These are phyloP conservation scores for Pythium guiyangense DNA, from an alignment of 352 stramenopile species.

Conservation along the genomic window DNA sequence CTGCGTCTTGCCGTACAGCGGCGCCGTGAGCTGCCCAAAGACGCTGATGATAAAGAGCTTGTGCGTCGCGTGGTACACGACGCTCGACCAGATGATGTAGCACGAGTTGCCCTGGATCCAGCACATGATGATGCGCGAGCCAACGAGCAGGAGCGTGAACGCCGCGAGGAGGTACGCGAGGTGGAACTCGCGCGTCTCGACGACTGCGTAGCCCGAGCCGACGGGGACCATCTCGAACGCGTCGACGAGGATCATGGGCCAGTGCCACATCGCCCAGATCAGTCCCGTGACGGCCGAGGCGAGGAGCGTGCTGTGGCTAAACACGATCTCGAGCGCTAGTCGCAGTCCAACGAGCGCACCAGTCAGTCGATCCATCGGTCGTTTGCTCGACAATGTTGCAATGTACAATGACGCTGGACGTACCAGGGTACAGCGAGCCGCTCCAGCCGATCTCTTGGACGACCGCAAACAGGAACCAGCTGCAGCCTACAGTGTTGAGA, in stretches of 20 bases:
- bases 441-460: constrained; percentile 87
- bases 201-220: constrained; percentile 74
- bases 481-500: constrained; percentile 47
- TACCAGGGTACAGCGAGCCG: constrained; percentile 83
- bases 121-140: constrained; percentile 88
- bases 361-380: too few relatives aligned
- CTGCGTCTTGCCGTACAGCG: constrained; percentile 75
- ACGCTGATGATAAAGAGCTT: constrained; percentile 88
- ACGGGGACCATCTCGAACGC: constrained; percentile 64
- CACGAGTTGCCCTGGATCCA: constrained; percentile 88
- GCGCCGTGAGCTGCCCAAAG: constrained; percentile 81
- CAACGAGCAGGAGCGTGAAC: constrained; percentile 77
- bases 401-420: too few relatives aligned
- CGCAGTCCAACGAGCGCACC: too few relatives aligned
- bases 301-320: constrained; percentile 84
- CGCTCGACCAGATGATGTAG: constrained; percentile 87
- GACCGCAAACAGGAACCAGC: constrained; percentile 79
- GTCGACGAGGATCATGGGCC: constrained; percentile 88
- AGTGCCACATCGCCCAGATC: constrained; percentile 84
- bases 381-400: too few relatives aligned
- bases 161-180: constrained; percentile 72
- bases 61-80: constrained; percentile 82
- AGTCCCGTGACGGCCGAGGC: constrained; percentile 80
- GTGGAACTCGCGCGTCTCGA: constrained; percentile 73
- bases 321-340: constrained; percentile 80